These are phyloP conservation scores for Euryodendron excelsum DNA, from an alignment of 148 eudicot genomes.

Conservation along the genomic window DNA sequence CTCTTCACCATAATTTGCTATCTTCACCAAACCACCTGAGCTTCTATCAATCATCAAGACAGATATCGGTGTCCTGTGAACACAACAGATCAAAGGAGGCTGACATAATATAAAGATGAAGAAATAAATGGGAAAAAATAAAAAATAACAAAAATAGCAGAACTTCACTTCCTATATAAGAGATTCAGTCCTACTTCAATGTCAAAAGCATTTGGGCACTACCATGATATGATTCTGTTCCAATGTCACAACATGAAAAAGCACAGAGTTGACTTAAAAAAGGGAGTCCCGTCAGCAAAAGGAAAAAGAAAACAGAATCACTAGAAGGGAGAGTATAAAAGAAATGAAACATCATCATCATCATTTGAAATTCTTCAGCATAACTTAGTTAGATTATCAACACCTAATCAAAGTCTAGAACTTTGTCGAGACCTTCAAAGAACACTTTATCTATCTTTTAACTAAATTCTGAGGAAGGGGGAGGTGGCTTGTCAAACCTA, in stretches of 20 bases:
- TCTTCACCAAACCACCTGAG: conserved; percentile 40
- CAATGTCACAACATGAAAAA: not conserved
- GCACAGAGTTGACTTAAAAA: not conserved
- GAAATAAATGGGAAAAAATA: too few relatives aligned
- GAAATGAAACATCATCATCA: not conserved
- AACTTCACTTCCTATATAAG: not conserved
- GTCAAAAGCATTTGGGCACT: conserved; percentile 4
- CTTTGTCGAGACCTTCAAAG: not conserved
- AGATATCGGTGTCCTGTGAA: conserved; percentile 54
- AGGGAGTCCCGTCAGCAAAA: not conserved
- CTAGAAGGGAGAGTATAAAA: not conserved
- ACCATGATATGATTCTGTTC: not conserved
- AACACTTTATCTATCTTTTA: not conserved
- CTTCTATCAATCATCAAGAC: conserved; percentile 57
- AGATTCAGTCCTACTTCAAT: not conserved
- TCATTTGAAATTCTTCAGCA: not conserved
- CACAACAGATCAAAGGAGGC: not conserved
- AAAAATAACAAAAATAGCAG: not conserved
- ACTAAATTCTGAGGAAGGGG: not conserved
- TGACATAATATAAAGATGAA: not conserved
- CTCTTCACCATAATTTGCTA: conserved; percentile 71
- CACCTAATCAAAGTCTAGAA: not conserved
- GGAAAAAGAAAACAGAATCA: not conserved
- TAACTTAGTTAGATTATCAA: not conserved
- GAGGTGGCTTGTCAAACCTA: not conserved